A percentile compares a stretch with the other conserved stretches of the same genome.
These are phyloP conservation scores for Penicillium sp. DNA, from an alignment of 2,329 filamentous ascomycete genomes.

Conservation along the genomic window DNA sequence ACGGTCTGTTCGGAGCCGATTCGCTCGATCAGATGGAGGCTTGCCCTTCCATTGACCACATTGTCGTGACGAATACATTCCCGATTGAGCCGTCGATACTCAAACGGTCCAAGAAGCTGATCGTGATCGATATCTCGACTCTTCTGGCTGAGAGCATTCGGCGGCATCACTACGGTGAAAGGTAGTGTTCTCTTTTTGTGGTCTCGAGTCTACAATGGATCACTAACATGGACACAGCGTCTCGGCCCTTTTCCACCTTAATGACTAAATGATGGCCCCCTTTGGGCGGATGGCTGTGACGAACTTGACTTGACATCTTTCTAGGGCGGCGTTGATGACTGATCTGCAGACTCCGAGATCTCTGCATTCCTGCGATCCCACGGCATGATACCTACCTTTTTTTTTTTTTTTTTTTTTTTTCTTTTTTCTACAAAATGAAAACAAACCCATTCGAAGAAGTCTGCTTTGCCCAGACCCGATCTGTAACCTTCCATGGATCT, in stretches of 20 bases:
- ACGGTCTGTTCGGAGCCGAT: constrained; percentile 90
- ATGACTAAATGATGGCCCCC: constrained; percentile 47
- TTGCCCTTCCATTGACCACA: constrained; percentile 91
- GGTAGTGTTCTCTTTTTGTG: constrained; percentile 61
- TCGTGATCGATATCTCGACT: constrained; percentile 86
- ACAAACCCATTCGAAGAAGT: constrained; percentile 20
- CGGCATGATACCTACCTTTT: constrained; percentile 35
- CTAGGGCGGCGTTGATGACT: constrained; percentile 30
- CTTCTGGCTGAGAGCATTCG: constrained; percentile 90
- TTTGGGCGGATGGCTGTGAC: constrained; percentile 24
- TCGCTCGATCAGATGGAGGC: constrained; percentile 87
- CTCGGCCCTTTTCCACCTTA: constrained; percentile 68
- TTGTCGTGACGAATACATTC: constrained; percentile 97
- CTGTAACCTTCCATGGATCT: constrained; percentile 8
- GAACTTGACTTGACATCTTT: constrained; percentile 23
- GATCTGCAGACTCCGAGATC: constrained; percentile 28
- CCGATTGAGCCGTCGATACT: constrained; percentile 80
- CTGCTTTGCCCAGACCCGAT: constrained; percentile 9
- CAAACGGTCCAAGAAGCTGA: constrained; percentile 77
- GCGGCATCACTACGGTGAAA: constrained; percentile 93
- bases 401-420: constrained; percentile 18
- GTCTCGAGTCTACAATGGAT: not conserved
- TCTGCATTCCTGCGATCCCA: constrained; percentile 24
- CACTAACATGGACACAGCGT: constrained; percentile 47
- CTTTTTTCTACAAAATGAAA: constrained; percentile 23